These are phyloP conservation scores for Colletotrichum sp. DNA, from an alignment of 2,329 filamentous ascomycete species.

Conservation along the genomic window DNA sequence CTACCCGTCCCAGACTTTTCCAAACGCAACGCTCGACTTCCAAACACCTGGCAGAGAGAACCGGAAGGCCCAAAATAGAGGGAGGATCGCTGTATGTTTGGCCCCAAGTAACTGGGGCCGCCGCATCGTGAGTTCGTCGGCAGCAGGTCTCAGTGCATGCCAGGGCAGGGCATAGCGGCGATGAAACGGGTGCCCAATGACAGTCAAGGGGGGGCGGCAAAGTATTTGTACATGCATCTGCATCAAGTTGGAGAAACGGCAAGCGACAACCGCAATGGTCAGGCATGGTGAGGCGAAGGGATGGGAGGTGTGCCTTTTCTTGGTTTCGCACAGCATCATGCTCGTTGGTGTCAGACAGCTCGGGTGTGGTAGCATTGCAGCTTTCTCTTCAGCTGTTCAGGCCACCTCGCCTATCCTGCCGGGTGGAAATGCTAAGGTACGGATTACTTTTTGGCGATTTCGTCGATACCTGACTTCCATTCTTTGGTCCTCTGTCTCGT, in stretches of 20 bases:
- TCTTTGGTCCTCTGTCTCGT: not conserved
- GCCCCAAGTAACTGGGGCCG: not conserved
- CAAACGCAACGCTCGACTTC: not conserved
- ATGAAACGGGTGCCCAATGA: constrained; percentile 15
- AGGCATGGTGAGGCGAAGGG: not conserved
- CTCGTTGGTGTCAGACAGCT: not conserved
- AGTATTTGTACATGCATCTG: not conserved
- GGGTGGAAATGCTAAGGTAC: not conserved
- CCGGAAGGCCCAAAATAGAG: constrained; percentile 4
- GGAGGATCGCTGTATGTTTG: constrained; percentile 1
- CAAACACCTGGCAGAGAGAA: not conserved
- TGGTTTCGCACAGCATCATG: not conserved
- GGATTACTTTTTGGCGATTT: not conserved
- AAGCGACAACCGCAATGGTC: not conserved
- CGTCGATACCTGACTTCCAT: not conserved
- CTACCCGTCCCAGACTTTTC: not conserved
- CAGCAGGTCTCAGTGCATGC: constrained; percentile 4
- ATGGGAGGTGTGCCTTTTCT: not conserved
- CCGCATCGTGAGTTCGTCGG: constrained; percentile 4
- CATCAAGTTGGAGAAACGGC: not conserved
- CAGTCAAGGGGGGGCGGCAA: not conserved
- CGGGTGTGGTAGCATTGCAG: not conserved
- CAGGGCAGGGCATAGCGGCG: not conserved
- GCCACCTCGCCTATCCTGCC: not conserved
- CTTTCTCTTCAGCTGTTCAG: not conserved